Conservation (phyloP, 352 stramenopile genomes). For the Globisporangium nunn region DNA sequence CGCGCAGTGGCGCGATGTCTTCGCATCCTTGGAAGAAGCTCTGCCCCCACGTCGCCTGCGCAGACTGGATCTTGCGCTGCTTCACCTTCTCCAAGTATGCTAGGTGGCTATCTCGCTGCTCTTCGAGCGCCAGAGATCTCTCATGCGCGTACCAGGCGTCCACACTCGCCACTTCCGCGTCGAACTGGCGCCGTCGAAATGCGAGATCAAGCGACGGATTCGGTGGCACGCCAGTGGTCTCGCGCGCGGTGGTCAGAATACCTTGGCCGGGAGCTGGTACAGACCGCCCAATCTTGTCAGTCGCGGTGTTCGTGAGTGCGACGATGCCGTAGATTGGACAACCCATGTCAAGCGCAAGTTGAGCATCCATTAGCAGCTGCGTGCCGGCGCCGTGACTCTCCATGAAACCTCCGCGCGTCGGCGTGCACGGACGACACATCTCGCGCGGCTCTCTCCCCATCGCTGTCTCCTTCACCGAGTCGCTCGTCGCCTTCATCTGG, state of each 20-base stretch:
- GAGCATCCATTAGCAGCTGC: conserved; percentile 84
- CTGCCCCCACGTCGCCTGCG: conserved; percentile 62
- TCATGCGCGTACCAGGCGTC: conserved; percentile 66
- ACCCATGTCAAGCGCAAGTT: conserved; percentile 84
- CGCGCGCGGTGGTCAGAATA: conserved; percentile 80
- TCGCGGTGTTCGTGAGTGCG: conserved; percentile 78
- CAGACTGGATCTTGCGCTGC: conserved; percentile 54
- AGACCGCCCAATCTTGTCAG: conserved; percentile 84
- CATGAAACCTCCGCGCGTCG: conserved; percentile 82
- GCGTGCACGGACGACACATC: conserved; percentile 80
- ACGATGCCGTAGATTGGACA: conserved; percentile 83
- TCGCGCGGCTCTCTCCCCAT: conserved; percentile 79
- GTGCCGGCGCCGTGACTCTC: conserved; percentile 85
- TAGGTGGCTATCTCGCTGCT: conserved; percentile 20
- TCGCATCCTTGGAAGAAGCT: conserved; percentile 48
- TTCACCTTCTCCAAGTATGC: conserved; percentile 59
- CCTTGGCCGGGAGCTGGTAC: conserved; percentile 80
- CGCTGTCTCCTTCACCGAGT: conserved; percentile 69
- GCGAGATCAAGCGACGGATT: conserved; percentile 64
- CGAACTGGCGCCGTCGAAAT: conserved; percentile 72
- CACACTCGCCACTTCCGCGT: conserved; percentile 61
- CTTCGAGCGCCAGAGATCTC: conserved; percentile 30
- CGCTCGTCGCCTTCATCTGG: conserved; percentile 86
- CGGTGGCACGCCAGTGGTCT: conserved; percentile 19
- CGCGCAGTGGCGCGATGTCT: conserved; percentile 73